phyloP scores from a whole-genome alignment of 495 filamentous ascomycete species.

The Hypomontagnella submonticulosa region DNA sequence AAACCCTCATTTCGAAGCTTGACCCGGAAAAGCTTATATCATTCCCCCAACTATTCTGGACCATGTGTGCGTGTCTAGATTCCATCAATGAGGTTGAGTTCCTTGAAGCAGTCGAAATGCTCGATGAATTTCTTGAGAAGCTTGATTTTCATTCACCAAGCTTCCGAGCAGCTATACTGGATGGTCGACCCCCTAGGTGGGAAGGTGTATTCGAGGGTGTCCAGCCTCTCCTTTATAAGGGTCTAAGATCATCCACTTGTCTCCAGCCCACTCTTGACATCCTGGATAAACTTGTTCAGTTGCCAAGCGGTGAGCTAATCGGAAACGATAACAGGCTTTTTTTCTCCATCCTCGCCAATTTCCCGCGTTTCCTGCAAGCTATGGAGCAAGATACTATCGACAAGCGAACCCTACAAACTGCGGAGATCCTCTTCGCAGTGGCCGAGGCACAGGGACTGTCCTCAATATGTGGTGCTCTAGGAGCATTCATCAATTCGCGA shows the following conservation, averaged over 20 bases:
- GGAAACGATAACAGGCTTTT: conserved; percentile 83
- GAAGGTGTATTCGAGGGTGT: conserved; percentile 90
- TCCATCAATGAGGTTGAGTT: conserved; percentile 97
- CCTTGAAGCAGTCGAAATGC: conserved; percentile 87
- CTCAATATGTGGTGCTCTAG: conserved; percentile 69
- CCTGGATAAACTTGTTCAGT: conserved; percentile 77
- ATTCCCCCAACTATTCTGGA: conserved; percentile 97
- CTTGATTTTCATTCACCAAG: conserved; percentile 79
- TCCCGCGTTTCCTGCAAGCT: conserved; percentile 85
- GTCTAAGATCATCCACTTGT: conserved; percentile 85
- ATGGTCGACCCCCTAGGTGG: conserved; percentile 86
- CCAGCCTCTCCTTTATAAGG: conserved; percentile 87
- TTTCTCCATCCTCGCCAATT: conserved; percentile 85
- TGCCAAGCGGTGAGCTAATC: conserved; percentile 84
- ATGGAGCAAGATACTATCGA: conserved; percentile 74
- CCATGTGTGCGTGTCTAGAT: conserved; percentile 92
- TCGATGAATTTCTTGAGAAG: conserved; percentile 86
- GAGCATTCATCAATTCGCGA: conserved; percentile 72
- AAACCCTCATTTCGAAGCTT: conserved; percentile 85
- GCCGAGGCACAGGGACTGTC: conserved; percentile 75
- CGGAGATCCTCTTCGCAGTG: conserved; percentile 73
- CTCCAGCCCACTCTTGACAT: conserved; percentile 79
- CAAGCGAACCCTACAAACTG: conserved; percentile 66
- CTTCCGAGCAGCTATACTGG: conserved; percentile 74
- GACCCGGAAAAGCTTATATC: conserved; percentile 81